Conservation (phyloP, 2,329 filamentous ascomycete species). For the Pezicula radicicola region DNA sequence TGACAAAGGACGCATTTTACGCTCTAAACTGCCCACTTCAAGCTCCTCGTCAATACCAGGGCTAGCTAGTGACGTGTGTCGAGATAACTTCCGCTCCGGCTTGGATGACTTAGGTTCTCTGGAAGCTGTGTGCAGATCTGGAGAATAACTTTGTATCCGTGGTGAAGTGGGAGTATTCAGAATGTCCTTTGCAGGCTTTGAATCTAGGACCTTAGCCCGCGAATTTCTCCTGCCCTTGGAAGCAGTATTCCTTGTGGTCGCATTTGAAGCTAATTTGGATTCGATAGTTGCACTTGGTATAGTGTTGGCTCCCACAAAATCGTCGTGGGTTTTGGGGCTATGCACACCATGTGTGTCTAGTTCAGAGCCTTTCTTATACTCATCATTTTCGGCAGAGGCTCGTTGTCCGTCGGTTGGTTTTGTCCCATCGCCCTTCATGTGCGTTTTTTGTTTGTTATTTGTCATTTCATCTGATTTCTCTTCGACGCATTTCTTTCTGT, state of each 20-base stretch:
- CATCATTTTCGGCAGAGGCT: too few relatives aligned
- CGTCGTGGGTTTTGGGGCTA: too few relatives aligned
- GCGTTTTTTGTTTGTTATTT: too few relatives aligned
- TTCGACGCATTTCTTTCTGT: too few relatives aligned
- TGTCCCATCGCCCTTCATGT: too few relatives aligned
- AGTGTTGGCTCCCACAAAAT: too few relatives aligned
- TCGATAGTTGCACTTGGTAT: not conserved
- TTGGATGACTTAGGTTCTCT: conserved; percentile 8
- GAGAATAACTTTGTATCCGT: conserved; percentile 10
- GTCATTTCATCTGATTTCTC: too few relatives aligned
- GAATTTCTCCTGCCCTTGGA: conserved; percentile 8
- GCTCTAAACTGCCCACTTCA: not conserved
- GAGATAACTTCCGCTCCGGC: conserved; percentile 18
- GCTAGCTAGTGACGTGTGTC: conserved; percentile 19
- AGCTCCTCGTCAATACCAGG: conserved; percentile 14
- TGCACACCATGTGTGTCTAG: too few relatives aligned
- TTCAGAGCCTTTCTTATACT: too few relatives aligned
- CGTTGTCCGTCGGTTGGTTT: too few relatives aligned
- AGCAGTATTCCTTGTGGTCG: conserved; percentile 3
- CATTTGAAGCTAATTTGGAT: conserved; percentile 6
- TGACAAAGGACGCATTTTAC: too few relatives aligned
- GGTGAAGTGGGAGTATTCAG: conserved; percentile 16
- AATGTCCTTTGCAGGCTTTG: conserved; percentile 21
- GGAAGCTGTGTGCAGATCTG: conserved; percentile 6
- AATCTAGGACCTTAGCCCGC: conserved; percentile 15